A percentile compares a stretch with the other conserved stretches of the same genome.
phyloP scores from a whole-genome alignment of 192 early-diverging fungal species.

The Linnemannia hyalina region DNA sequence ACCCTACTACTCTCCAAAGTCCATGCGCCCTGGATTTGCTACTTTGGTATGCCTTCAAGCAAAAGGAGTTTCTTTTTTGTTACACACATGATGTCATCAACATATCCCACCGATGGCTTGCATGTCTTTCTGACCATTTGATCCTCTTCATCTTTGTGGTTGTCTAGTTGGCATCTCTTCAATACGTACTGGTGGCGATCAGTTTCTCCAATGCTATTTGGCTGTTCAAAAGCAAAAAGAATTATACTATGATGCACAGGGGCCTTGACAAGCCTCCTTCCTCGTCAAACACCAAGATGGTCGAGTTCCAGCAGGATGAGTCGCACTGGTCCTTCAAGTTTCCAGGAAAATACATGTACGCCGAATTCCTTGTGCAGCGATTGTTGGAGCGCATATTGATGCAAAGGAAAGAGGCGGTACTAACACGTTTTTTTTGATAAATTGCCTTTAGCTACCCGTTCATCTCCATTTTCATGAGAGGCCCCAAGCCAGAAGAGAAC shows the following conservation, averaged over 20 bases:
- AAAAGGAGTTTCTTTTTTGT: background rate
- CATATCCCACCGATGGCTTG: background rate
- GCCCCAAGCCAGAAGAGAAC: slow-evolving; percentile 10
- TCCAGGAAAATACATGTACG: slow-evolving; percentile 41
- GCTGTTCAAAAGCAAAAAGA: slow-evolving; percentile 53
- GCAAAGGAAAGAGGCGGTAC: background rate
- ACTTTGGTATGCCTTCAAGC: slow-evolving; percentile 14
- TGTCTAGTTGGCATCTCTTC: slow-evolving; percentile 19
- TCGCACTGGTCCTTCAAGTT: slow-evolving; percentile 33
- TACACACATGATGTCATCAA: background rate
- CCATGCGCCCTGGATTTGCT: slow-evolving; percentile 27
- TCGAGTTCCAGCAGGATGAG: slow-evolving; percentile 28
- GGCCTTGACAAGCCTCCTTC: slow-evolving; percentile 26
- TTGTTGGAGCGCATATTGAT: background rate
- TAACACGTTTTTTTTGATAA: background rate
- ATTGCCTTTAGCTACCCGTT: slow-evolving; percentile 20
- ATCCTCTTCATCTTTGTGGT: background rate
- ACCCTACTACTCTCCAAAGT: slow-evolving; percentile 15
- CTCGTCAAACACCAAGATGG: slow-evolving; percentile 17
- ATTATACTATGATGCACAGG: slow-evolving; percentile 42
- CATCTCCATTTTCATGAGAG: slow-evolving; percentile 24
- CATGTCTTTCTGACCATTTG: background rate
- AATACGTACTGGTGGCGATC: slow-evolving; percentile 37
- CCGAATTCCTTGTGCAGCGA: background rate
- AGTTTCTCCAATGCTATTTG: slow-evolving; percentile 39